These are phyloP conservation scores for Penicillium sp. DNA, from an alignment of 2,329 filamentous ascomycete species.

Conservation along the genomic window DNA sequence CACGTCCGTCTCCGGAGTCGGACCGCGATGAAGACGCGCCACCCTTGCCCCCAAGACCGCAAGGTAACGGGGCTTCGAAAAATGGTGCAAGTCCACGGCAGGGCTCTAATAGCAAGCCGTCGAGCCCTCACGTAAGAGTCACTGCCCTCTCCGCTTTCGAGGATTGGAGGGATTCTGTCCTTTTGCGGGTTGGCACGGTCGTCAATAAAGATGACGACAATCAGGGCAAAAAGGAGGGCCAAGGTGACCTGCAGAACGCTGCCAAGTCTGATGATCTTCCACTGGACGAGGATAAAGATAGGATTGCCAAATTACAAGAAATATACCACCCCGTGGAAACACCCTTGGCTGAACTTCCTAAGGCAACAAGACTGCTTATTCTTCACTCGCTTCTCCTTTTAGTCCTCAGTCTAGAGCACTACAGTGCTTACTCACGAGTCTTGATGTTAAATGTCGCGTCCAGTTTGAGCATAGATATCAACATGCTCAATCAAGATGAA, in stretches of 20 bases:
- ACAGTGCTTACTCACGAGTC: slow-evolving; percentile 63
- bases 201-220: slow-evolving; percentile 47
- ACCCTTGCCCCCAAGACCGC: slow-evolving; percentile 9
- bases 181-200: slow-evolving; percentile 63
- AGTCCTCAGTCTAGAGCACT: slow-evolving; percentile 67
- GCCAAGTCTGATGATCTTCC: slow-evolving; percentile 17
- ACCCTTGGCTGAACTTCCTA: slow-evolving; percentile 39
- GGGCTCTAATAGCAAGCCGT: slow-evolving; percentile 11
- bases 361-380: slow-evolving; percentile 51
- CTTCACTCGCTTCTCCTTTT: slow-evolving; percentile 65
- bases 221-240: slow-evolving; percentile 27
- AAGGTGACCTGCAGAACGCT: slow-evolving; percentile 17
- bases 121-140: slow-evolving; percentile 45
- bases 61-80: not conserved
- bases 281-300: slow-evolving; percentile 20
- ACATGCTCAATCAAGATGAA: slow-evolving; percentile 61
- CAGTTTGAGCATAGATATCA: slow-evolving; percentile 59
- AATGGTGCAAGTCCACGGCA: slow-evolving; percentile 4
- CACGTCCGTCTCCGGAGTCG: slow-evolving; percentile 1
- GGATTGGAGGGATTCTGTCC: slow-evolving; percentile 66
- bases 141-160: slow-evolving; percentile 64
- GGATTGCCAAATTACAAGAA: slow-evolving; percentile 24
- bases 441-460: slow-evolving; percentile 62
- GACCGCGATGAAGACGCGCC: slow-evolving; percentile 10
- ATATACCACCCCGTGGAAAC: slow-evolving; percentile 55